Conservation (phyloP, 371 early-diverging fungal genomes). For the Massospora cicadina region DNA sequence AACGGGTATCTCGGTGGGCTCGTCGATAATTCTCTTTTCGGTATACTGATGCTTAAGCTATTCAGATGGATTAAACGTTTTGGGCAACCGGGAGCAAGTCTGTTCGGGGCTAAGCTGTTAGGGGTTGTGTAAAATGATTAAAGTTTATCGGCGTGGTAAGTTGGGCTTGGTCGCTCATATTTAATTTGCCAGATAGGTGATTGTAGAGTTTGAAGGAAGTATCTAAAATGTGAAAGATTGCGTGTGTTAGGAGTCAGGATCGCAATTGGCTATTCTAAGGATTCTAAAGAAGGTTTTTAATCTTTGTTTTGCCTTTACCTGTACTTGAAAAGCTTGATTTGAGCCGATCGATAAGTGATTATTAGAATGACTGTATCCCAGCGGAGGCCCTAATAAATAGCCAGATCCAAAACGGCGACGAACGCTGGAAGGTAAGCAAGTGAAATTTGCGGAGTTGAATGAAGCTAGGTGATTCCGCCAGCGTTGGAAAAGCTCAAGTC, state of each 20-base stretch:
- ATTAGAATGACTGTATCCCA: constrained; percentile 85
- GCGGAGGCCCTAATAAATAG: constrained; percentile 55
- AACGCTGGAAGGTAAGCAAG: constrained; percentile 55
- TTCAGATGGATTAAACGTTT: neutral
- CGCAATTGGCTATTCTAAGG: no score
- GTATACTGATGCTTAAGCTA: neutral
- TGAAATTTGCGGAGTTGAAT: neutral
- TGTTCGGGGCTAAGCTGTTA: neutral
- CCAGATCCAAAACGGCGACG: constrained; percentile 53
- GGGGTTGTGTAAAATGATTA: no score
- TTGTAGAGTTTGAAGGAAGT: no score
- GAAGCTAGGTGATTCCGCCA: constrained; percentile 39
- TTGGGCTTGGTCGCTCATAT: no score
- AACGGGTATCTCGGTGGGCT: no score
- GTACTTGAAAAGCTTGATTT: neutral
- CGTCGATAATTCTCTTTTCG: no score
- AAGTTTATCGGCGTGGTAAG: no score
- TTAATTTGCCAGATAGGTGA: no score
- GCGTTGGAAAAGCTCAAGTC: constrained; percentile 74
- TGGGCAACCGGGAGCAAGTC: neutral
- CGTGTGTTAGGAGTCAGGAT: no score
- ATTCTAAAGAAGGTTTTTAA: no score
- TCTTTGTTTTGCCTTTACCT: neutral
- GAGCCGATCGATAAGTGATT: neutral
- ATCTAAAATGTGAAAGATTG: no score